A percentile compares a stretch with the other conserved stretches of the same genome.
phyloP scores from a whole-genome alignment of 352 stramenopile species.

The Pythium plurisporium region DNA sequence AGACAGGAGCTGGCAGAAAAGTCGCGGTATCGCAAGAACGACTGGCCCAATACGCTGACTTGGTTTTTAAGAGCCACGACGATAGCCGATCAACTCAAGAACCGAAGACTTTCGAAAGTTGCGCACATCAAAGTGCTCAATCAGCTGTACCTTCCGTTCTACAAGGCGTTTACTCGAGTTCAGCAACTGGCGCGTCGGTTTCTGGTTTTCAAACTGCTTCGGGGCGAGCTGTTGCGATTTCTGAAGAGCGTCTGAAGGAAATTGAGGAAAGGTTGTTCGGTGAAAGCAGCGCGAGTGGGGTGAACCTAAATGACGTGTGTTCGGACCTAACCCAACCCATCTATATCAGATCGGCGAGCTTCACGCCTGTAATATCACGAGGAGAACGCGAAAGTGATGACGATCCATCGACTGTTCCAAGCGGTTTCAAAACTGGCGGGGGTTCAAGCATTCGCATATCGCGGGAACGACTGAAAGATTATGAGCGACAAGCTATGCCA shows the following conservation, averaged over 20 bases:
- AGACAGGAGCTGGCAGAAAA: neutral
- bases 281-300: neutral
- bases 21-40: neutral
- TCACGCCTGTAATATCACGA: neutral
- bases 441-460: constrained; percentile 28
- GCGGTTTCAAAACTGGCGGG: constrained; percentile 29
- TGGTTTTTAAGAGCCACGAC: neutral
- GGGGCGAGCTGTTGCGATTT: neutral
- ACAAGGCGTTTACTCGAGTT: neutral
- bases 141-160: neutral
- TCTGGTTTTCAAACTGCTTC: constrained; percentile 11
- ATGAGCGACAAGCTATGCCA: constrained; percentile 1
- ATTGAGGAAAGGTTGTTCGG: constrained; percentile 3
- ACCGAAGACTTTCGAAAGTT: too few relatives aligned
- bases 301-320: too few relatives aligned
- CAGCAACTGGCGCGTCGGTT: neutral
- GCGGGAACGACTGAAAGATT: constrained; percentile 22
- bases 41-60: neutral
- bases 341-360: too few relatives aligned
- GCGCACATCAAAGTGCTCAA: too few relatives aligned
- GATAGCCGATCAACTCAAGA: too few relatives aligned
- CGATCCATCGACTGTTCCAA: neutral
- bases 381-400: neutral
- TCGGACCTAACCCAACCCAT: too few relatives aligned
- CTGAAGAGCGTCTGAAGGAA: constrained; percentile 11